Evolutionary conservation across 306 rosid species (phyloP).

Genomic region (Mucuna pruriens): DNA sequence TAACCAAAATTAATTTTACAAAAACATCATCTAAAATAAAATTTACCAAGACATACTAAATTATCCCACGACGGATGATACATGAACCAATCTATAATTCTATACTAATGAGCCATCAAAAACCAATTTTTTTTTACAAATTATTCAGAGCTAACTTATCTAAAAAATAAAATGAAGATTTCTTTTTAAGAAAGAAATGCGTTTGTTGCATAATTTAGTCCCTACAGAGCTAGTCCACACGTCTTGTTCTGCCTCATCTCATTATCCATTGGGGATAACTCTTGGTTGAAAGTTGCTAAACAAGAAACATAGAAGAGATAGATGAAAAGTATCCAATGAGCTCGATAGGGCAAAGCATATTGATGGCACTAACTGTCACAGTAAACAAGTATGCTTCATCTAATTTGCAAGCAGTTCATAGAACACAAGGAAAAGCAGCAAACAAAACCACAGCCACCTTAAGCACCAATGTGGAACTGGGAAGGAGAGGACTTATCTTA

Average conservation of each 20-base stretch:
- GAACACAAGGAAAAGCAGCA: slow-evolving; percentile 40
- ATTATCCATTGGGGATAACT: slow-evolving; percentile 41
- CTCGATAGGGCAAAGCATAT: slow-evolving; percentile 69
- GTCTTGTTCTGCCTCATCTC: slow-evolving; percentile 38
- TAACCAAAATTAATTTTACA: too few relatives aligned
- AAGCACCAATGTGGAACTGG: slow-evolving; percentile 42
- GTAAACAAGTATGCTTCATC: slow-evolving; percentile 82
- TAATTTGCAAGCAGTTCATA: slow-evolving; percentile 71
- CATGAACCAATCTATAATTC: neutral
- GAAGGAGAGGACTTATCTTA: slow-evolving; percentile 71
- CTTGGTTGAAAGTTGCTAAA: slow-evolving; percentile 44
- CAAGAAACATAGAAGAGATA: neutral
- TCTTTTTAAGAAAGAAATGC: neutral
- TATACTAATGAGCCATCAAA: neutral
- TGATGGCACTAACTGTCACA: slow-evolving; percentile 85
- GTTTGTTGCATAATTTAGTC: neutral
- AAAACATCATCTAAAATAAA: too few relatives aligned
- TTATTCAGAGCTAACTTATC: neutral
- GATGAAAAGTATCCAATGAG: slow-evolving; percentile 56
- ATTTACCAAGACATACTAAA: too few relatives aligned
- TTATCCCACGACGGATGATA: neutral
- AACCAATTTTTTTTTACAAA: neutral
- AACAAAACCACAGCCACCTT: slow-evolving; percentile 8
- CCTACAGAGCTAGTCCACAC: neutral
- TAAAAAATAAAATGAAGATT: neutral